Evolutionary conservation across 495 filamentous ascomycete genomes (phyloP).

Genomic region (Aspergillus leporis): DNA sequence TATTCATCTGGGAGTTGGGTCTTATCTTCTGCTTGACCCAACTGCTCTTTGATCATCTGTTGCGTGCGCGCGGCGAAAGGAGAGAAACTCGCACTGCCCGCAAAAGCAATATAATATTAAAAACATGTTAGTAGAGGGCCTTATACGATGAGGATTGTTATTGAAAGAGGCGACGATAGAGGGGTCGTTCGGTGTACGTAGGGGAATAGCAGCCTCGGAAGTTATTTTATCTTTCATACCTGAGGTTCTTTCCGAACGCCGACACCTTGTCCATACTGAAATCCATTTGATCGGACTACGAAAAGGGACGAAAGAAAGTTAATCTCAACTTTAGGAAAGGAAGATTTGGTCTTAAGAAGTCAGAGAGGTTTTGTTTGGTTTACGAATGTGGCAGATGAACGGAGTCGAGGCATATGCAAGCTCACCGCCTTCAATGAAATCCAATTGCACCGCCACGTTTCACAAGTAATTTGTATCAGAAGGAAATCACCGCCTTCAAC

Average conservation of each 20-base stretch:
- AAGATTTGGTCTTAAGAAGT: not conserved
- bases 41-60: slow-evolving; percentile 95
- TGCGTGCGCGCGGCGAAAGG: slow-evolving; percentile 92
- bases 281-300: slow-evolving; percentile 1
- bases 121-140: slow-evolving; percentile 28
- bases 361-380: not conserved
- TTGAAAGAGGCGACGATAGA: not conserved
- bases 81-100: slow-evolving; percentile 65
- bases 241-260: slow-evolving; percentile 74
- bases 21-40: slow-evolving; percentile 95
- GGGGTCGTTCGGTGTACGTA: not conserved
- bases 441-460: slow-evolving; percentile 29
- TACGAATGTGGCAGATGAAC: slow-evolving; percentile 1
- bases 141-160: slow-evolving; percentile 5
- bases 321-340: not conserved
- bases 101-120: slow-evolving; percentile 20
- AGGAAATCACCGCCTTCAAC: not conserved
- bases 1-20: slow-evolving; percentile 97
- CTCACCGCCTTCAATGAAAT: slow-evolving; percentile 15
- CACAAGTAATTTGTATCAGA: slow-evolving; percentile 11
- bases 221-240: slow-evolving; percentile 41
- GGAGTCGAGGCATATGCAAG: slow-evolving; percentile 11
- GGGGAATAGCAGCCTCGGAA: slow-evolving; percentile 7
- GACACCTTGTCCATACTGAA: slow-evolving; percentile 67
- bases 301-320: not conserved